Evolutionary conservation across 768 basidiomycete genomes (phyloP).

Genomic region (Naematelia aurantialba): DNA sequence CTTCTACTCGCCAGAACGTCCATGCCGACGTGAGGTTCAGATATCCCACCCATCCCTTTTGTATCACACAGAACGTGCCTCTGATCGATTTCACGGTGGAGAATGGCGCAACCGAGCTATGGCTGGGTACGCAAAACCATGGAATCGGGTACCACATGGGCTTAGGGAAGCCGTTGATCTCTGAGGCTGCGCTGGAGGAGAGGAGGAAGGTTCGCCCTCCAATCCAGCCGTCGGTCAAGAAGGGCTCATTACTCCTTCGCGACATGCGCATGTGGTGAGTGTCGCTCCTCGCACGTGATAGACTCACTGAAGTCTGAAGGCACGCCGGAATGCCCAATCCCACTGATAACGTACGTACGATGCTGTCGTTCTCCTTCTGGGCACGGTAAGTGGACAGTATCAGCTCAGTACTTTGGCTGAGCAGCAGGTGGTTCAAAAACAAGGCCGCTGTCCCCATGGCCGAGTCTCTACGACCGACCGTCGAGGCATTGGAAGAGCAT

Average conservation of each 20-base stretch:
- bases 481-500: constrained; percentile 5
- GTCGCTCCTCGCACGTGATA: not conserved
- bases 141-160: not conserved
- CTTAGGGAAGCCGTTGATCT: constrained; percentile 9
- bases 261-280: constrained; percentile 12
- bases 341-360: constrained; percentile 4
- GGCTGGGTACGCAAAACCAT: constrained; percentile 14
- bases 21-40: constrained; percentile 18
- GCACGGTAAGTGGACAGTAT: constrained; percentile 1
- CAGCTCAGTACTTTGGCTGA: not conserved
- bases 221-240: constrained; percentile 12
- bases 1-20: constrained; percentile 8
- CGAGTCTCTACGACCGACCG: constrained; percentile 6
- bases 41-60: constrained; percentile 12
- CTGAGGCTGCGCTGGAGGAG: constrained; percentile 8
- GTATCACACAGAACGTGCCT: constrained; percentile 7
- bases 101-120: constrained; percentile 14
- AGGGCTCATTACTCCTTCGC: constrained; percentile 11
- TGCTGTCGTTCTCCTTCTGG: constrained; percentile 7
- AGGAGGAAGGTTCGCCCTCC: constrained; percentile 9
- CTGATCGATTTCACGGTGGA: constrained; percentile 9
- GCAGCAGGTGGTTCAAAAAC: constrained; percentile 6
- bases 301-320: not conserved
- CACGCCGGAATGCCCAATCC: constrained; percentile 16
- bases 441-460: constrained; percentile 1